Evolutionary conservation across 495 filamentous ascomycete genomes (phyloP).

Genomic region (Glarea lozoyensis): DNA sequence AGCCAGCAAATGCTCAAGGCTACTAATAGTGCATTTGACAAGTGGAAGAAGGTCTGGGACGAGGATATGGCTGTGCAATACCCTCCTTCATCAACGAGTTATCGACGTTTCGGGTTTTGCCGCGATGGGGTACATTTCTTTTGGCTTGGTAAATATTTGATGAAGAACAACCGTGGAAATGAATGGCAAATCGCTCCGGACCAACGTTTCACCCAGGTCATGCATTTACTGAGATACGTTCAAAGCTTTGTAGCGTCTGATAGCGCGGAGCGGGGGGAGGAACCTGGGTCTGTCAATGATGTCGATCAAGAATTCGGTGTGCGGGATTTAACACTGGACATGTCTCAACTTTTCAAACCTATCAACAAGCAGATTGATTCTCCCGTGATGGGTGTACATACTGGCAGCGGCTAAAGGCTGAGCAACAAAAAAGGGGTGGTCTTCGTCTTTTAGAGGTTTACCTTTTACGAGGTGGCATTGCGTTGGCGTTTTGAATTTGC

Average conservation of each 20-base stretch:
- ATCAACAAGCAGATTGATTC: conserved; percentile 26
- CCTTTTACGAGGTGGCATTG: conserved; percentile 15
- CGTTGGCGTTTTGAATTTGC: neutral
- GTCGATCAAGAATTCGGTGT: conserved; percentile 53
- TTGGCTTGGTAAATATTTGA: conserved; percentile 48
- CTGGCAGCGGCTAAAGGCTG: conserved; percentile 7
- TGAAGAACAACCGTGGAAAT: conserved; percentile 34
- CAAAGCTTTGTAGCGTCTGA: conserved; percentile 45
- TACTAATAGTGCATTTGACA: conserved; percentile 40
- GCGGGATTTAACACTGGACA: conserved; percentile 52
- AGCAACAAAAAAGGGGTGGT: too few relatives aligned
- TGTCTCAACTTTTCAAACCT: conserved; percentile 55
- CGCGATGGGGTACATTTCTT: conserved; percentile 58
- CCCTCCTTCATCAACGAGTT: conserved; percentile 32
- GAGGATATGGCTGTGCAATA: conserved; percentile 54
- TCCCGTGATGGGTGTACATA: conserved; percentile 17
- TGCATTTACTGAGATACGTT: conserved; percentile 47
- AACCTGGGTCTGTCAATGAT: conserved; percentile 46
- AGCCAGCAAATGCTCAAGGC: conserved; percentile 16
- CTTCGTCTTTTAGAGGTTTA: conserved; percentile 3
- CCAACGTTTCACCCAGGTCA: conserved; percentile 46
- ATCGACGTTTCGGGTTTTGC: conserved; percentile 50
- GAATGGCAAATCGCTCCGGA: conserved; percentile 44
- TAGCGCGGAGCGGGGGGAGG: conserved; percentile 39
- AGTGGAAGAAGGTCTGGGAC: conserved; percentile 60